Percentiles rank a stretch among this genome's conserved stretches.
These are phyloP conservation scores for Achaetomium macrosporum DNA, from an alignment of 2,329 filamentous ascomycete genomes.

Conservation along the genomic window DNA sequence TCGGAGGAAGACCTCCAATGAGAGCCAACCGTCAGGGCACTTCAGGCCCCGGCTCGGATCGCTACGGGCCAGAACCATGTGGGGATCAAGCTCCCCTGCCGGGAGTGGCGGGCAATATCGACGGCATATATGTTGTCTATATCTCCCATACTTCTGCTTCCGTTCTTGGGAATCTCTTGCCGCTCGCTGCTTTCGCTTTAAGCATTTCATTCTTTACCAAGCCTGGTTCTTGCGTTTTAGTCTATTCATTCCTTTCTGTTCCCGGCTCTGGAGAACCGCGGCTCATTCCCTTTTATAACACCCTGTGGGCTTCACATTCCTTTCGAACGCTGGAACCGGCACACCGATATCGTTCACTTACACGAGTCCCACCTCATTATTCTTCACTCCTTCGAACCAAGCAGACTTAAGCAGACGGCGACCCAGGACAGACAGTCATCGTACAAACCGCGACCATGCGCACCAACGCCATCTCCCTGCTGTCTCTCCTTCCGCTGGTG, in stretches of 20 bases:
- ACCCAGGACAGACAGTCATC: not conserved
- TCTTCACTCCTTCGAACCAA: not conserved
- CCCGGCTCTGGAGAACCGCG: not conserved
- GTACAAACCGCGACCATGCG: constrained; percentile 1
- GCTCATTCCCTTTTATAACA: constrained; percentile 5
- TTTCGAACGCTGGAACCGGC: constrained; percentile 6
- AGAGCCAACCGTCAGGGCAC: not conserved
- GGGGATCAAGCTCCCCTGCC: not conserved
- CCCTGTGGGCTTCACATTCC: constrained; percentile 10
- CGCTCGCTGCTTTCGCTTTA: not conserved
- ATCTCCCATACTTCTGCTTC: not conserved
- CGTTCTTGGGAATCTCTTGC: not conserved
- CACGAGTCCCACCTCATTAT: not conserved
- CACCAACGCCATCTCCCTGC: constrained; percentile 17
- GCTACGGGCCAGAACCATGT: not conserved
- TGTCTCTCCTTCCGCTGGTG: constrained; percentile 29
- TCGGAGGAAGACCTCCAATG: constrained; percentile 5
- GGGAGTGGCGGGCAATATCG: constrained; percentile 2
- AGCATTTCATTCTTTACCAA: constrained; percentile 13
- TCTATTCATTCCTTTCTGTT: constrained; percentile 11
- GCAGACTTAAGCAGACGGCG: not conserved
- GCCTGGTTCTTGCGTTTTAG: constrained; percentile 7
- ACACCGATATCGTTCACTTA: not conserved
- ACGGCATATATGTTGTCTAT: constrained; percentile 5
- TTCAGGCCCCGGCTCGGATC: not conserved